phyloP scores from a whole-genome alignment of 2,329 filamentous ascomycete species.

The Sporothrix curviconia region DNA sequence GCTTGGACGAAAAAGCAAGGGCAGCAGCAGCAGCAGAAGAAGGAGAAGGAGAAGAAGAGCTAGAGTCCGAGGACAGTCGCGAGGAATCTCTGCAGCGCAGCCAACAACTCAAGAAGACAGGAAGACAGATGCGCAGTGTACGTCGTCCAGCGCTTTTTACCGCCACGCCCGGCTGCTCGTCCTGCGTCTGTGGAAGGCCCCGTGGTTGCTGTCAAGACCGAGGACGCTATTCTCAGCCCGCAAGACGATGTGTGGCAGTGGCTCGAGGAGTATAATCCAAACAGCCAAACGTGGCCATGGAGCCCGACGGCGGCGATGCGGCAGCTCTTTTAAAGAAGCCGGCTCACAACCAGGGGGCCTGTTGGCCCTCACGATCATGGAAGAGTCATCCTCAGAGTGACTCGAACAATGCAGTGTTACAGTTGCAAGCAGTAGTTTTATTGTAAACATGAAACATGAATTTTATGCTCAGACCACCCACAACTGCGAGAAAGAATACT shows the following conservation, averaged over 20 bases:
- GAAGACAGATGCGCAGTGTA: no score
- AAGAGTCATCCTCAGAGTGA: slow-evolving; percentile 17
- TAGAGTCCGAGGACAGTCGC: no score
- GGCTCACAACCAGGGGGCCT: slow-evolving; percentile 2
- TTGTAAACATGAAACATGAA: no score
- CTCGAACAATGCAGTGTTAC: no score
- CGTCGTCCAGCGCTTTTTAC: no score
- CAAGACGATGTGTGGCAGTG: slow-evolving; percentile 20
- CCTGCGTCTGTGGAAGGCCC: no score
- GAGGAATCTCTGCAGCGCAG: no score
- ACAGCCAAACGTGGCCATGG: not conserved
- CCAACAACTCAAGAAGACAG: no score
- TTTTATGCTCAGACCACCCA: no score
- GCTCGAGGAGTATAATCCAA: slow-evolving; percentile 19
- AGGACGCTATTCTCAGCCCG: not conserved
- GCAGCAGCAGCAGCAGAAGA: not conserved
- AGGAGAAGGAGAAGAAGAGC: not conserved
- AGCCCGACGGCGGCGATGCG: not conserved
- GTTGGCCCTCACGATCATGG: slow-evolving; percentile 16
- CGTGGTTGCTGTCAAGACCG: not conserved
- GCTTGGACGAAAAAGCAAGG: slow-evolving; percentile 27
- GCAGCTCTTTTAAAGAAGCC: not conserved
- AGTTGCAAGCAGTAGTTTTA: not conserved
- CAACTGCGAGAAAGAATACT: no score
- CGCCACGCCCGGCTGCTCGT: no score